Evolutionary conservation across 768 basidiomycete species (phyloP).

Genomic region (Heimioporus sp.): DNA sequence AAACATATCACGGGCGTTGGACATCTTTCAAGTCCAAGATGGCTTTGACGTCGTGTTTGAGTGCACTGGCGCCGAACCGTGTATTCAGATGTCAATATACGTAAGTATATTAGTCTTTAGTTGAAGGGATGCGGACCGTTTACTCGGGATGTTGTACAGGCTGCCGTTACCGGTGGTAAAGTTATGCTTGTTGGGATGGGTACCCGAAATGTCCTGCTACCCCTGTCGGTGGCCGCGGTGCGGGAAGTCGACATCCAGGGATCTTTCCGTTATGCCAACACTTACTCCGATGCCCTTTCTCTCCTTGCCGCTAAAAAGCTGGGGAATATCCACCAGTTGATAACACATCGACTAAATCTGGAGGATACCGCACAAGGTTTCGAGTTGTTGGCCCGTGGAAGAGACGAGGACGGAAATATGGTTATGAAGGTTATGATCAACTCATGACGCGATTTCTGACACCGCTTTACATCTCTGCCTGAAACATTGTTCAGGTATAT

Average conservation of each 20-base stretch:
- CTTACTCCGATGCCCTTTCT: slow-evolving; percentile 82
- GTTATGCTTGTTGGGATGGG: slow-evolving; percentile 98
- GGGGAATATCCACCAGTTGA: slow-evolving; percentile 63
- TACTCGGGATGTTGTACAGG: slow-evolving; percentile 41
- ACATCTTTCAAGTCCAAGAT: slow-evolving; percentile 56
- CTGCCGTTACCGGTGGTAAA: slow-evolving; percentile 80
- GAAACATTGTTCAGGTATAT: slow-evolving; percentile 3
- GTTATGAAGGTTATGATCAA: slow-evolving; percentile 90
- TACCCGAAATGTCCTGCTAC: slow-evolving; percentile 73
- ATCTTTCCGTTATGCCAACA: slow-evolving; percentile 88
- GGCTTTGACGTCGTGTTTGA: slow-evolving; percentile 95
- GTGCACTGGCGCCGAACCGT: slow-evolving; percentile 91
- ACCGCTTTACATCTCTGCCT: slow-evolving; percentile 6
- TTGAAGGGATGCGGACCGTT: slow-evolving; percentile 8
- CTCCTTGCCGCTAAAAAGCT: slow-evolving; percentile 69
- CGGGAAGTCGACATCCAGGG: slow-evolving; percentile 93
- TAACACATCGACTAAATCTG: slow-evolving; percentile 75
- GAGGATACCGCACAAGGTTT: slow-evolving; percentile 72
- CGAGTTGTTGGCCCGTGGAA: slow-evolving; percentile 72
- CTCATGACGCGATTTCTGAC: slow-evolving; percentile 20
- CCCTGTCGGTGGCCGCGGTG: slow-evolving; percentile 77
- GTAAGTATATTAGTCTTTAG: slow-evolving; percentile 48
- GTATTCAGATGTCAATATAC: slow-evolving; percentile 88
- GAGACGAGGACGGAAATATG: slow-evolving; percentile 75
- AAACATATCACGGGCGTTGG: slow-evolving; percentile 48